Evolutionary conservation across 169 alveolate species (phyloP).

Genomic region (Plasmodium coatneyi): DNA sequence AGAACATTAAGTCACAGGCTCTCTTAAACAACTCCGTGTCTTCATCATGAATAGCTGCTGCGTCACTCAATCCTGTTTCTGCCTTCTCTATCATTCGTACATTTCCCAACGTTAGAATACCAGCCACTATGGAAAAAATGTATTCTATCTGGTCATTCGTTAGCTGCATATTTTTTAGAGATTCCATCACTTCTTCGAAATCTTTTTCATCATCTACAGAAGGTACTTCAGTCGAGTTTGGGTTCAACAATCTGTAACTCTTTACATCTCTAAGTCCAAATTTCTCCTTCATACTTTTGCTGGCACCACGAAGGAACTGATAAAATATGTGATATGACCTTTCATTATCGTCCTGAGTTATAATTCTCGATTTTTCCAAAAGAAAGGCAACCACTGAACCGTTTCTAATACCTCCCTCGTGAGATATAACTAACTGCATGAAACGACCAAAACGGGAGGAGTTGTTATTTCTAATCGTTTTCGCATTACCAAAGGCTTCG

Average conservation of each 20-base stretch:
- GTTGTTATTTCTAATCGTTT: conserved; percentile 97
- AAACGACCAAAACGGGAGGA: conserved; percentile 98
- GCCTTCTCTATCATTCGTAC: conserved; percentile 91
- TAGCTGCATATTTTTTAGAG: conserved; percentile 93
- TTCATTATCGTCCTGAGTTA: conserved; percentile 93
- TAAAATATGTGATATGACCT: conserved; percentile 98
- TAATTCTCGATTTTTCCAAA: conserved; percentile 97
- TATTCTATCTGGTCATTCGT: conserved; percentile 88
- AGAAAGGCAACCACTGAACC: conserved; percentile 95
- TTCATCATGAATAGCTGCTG: conserved; percentile 86
- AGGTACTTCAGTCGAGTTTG: conserved; percentile 91
- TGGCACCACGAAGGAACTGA: conserved; percentile 93
- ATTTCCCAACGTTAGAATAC: conserved; percentile 96
- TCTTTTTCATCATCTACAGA: conserved; percentile 95
- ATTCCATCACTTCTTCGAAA: conserved; percentile 91
- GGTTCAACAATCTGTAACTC: conserved; percentile 86
- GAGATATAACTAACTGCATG: conserved; percentile 92
- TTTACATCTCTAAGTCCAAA: conserved; percentile 82
- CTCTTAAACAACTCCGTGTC: conserved; percentile 77
- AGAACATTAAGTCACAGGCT: conserved; percentile 88
- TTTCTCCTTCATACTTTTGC: conserved; percentile 82
- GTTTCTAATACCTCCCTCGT: conserved; percentile 91
- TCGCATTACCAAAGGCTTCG: conserved; percentile 99
- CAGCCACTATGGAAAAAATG: conserved; percentile 91
- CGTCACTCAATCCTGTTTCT: conserved; percentile 91